Percentiles rank a stretch among this genome's conserved stretches.
Evolutionary conservation across 768 basidiomycete species (phyloP).

Genomic region (Suillus lakei): DNA sequence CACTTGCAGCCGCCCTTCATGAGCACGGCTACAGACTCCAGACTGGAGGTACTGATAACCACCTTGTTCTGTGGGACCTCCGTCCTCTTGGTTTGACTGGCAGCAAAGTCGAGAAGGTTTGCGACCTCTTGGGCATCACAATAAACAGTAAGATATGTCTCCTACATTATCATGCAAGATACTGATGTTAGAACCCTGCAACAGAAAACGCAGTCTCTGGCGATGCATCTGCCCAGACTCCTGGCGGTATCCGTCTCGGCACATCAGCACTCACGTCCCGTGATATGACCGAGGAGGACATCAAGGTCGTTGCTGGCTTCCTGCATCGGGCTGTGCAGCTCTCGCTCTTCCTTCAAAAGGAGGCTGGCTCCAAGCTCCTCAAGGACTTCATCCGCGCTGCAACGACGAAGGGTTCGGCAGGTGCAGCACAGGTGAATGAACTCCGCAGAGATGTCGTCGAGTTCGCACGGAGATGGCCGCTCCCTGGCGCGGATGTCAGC

Average conservation of each 20-base stretch:
- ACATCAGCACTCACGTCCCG: conserved; percentile 94
- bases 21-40: conserved; percentile 93
- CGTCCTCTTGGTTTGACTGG: conserved; percentile 96
- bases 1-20: conserved; percentile 74
- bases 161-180: neutral
- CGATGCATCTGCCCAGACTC: conserved; percentile 93
- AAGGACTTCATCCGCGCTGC: conserved; percentile 95
- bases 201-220: conserved; percentile 96
- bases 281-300: conserved; percentile 87
- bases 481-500: conserved; percentile 79
- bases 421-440: conserved; percentile 69
- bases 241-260: conserved; percentile 96
- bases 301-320: conserved; percentile 87
- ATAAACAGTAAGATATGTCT: conserved; percentile 76
- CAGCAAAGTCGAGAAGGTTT: conserved; percentile 97
- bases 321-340: conserved; percentile 95
- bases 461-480: conserved; percentile 89
- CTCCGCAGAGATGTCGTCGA: conserved; percentile 78
- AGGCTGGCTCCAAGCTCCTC: conserved; percentile 91
- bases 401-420: conserved; percentile 71
- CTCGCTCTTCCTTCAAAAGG: conserved; percentile 87
- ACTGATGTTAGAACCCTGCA: neutral
- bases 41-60: conserved; percentile 96
- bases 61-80: conserved; percentile 97
- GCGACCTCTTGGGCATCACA: conserved; percentile 95